Conservation (phyloP, 176 grass and related monocot genomes). For the Zizania latifolia region DNA sequence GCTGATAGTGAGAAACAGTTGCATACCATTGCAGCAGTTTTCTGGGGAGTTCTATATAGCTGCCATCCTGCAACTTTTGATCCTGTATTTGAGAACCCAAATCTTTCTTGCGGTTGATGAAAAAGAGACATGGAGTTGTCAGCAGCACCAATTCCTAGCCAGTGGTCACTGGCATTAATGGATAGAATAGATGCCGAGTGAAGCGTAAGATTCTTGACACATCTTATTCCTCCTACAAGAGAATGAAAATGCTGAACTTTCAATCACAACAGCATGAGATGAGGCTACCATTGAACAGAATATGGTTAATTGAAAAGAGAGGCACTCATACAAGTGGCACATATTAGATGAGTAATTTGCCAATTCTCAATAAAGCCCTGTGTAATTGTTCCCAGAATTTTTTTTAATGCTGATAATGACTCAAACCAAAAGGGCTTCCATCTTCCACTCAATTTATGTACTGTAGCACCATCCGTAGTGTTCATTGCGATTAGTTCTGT, state of each 20-base stretch:
- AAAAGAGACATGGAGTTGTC: slow-evolving; percentile 99
- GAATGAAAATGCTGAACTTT: slow-evolving; percentile 9
- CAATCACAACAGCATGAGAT: slow-evolving; percentile 13
- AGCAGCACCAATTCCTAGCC: slow-evolving; percentile 95
- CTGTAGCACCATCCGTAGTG: too few species aligned
- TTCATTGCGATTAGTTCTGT: too few species aligned
- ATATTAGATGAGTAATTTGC: not conserved
- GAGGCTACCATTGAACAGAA: not conserved
- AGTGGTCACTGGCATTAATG: slow-evolving; percentile 82
- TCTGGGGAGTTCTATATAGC: slow-evolving; percentile 98
- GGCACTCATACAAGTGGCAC: not conserved
- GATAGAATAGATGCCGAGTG: slow-evolving; percentile 81
- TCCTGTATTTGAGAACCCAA: slow-evolving; percentile 70
- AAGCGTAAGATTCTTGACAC: slow-evolving; percentile 87
- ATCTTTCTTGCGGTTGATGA: slow-evolving; percentile 92
- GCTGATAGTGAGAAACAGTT: not conserved
- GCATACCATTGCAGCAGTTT: slow-evolving; percentile 84
- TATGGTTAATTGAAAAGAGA: not conserved
- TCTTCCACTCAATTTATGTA: too few species aligned
- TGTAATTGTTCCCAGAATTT: too few species aligned
- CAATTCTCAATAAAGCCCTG: too few species aligned
- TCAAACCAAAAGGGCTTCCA: too few species aligned
- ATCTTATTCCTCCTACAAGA: slow-evolving; percentile 80
- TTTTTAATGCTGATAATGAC: too few species aligned
- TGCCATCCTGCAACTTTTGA: slow-evolving; percentile 91